Percentiles rank a stretch among this genome's conserved stretches.
phyloP scores from a whole-genome alignment of 2,329 filamentous ascomycete species.

The Calcarisporium arbuscula region DNA sequence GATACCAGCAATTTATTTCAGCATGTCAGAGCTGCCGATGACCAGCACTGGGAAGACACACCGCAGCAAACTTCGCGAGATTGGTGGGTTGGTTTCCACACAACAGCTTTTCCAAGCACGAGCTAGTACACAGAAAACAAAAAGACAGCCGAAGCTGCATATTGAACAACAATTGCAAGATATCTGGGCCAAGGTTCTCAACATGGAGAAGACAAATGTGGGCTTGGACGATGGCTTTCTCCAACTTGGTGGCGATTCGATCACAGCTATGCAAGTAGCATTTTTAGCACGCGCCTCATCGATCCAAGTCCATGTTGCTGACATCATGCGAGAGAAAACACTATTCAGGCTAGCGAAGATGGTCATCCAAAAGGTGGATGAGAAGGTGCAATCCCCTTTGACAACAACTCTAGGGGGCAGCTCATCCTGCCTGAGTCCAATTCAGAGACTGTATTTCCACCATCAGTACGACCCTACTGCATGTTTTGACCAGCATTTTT shows the following conservation, averaged over 20 bases:
- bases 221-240: conserved; percentile 30
- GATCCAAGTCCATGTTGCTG: too few relatives aligned
- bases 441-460: conserved; percentile 5
- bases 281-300: too few relatives aligned
- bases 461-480: not conserved
- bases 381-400: too few relatives aligned
- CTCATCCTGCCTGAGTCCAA: conserved; percentile 3
- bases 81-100: conserved; percentile 18
- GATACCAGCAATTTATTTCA: conserved; percentile 35
- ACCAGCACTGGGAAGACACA: conserved; percentile 38
- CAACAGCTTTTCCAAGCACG: conserved; percentile 1
- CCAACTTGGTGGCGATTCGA: conserved; percentile 36
- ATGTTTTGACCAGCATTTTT: conserved; percentile 7
- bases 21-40: conserved; percentile 31
- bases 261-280: conserved; percentile 38
- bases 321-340: too few relatives aligned
- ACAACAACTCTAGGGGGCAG: too few relatives aligned
- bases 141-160: not conserved
- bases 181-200: conserved; percentile 1
- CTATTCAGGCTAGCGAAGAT: too few relatives aligned
- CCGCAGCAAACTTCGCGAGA: conserved; percentile 34
- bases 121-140: not conserved
- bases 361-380: too few relatives aligned
- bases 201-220: conserved; percentile 11
- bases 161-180: not conserved